These are phyloP conservation scores for Mortierella sp. DNA, from an alignment of 371 early-diverging fungal genomes.

Conservation along the genomic window DNA sequence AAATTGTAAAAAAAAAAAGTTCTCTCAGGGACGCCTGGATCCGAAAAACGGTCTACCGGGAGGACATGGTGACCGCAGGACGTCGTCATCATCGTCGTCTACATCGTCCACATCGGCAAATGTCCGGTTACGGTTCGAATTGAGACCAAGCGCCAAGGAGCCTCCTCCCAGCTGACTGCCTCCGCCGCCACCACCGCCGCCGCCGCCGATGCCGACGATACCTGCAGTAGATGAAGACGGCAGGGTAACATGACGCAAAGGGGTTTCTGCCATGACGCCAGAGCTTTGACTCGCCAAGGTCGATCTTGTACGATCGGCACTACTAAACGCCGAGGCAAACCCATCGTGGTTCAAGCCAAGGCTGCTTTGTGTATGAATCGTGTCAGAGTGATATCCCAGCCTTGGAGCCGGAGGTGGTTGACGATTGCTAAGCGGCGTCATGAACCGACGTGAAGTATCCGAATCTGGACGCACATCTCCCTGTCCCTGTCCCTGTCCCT, in stretches of 20 bases:
- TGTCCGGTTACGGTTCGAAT: too few relatives aligned
- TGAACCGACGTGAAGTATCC: constrained; percentile 15
- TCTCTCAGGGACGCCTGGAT: constrained; percentile 2
- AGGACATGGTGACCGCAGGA: constrained; percentile 44
- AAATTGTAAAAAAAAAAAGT: too few relatives aligned
- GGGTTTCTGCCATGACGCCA: not conserved
- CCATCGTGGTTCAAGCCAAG: constrained; percentile 49
- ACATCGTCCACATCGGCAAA: constrained; percentile 13
- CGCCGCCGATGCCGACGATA: not conserved
- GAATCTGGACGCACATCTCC: not conserved
- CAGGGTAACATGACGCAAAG: too few relatives aligned
- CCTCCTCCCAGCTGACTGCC: not conserved
- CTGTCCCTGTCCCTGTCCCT: not conserved
- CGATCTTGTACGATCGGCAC: constrained; percentile 31
- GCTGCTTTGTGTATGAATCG: constrained; percentile 48
- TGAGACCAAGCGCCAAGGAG: too few relatives aligned
- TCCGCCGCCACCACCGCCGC: not conserved
- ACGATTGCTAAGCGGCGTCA: constrained; percentile 26
- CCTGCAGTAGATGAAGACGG: not conserved
- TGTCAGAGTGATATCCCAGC: constrained; percentile 46
- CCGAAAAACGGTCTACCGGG: constrained; percentile 28
- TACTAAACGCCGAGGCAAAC: constrained; percentile 20
- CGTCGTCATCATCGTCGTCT: constrained; percentile 31
- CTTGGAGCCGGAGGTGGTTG: constrained; percentile 42
- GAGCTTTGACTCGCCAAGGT: constrained; percentile 10